Percentiles rank a stretch among this genome's conserved stretches.
Conservation (phyloP, 2,329 filamentous ascomycete species). For the Colletotrichum siamense region DNA sequence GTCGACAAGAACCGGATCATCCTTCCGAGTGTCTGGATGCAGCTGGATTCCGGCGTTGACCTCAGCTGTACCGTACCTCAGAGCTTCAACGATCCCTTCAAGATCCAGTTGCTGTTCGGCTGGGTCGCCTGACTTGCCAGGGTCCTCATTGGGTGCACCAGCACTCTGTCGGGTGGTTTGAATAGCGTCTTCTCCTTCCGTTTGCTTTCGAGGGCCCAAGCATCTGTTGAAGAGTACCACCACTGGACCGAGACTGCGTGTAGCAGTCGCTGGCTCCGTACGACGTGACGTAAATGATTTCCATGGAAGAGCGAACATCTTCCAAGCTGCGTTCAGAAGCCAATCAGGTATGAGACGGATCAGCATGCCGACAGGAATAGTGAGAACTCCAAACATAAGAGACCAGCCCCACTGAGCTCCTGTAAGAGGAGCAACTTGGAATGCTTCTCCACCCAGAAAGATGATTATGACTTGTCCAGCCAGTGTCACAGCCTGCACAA, state of each 20-base stretch:
- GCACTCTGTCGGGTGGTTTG: not conserved
- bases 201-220: not conserved
- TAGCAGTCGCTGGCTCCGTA: not conserved
- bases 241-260: not conserved
- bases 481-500: too few species aligned
- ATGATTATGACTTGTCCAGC: too few species aligned
- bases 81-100: not conserved
- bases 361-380: too few species aligned
- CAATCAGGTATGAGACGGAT: too few species aligned
- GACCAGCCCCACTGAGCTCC: too few species aligned
- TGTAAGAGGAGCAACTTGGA: too few species aligned
- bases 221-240: not conserved
- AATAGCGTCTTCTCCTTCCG: not conserved
- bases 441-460: too few species aligned
- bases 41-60: not conserved
- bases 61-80: not conserved
- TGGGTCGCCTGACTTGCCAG: not conserved
- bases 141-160: not conserved
- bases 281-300: not conserved
- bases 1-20: not conserved
- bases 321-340: too few species aligned
- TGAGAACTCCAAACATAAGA: too few species aligned
- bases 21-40: not conserved
- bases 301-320: too few species aligned
- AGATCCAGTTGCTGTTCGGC: not conserved